Evolutionary conservation across 371 early-diverging fungal species (phyloP).

Genomic region (Smittium mucronatum): DNA sequence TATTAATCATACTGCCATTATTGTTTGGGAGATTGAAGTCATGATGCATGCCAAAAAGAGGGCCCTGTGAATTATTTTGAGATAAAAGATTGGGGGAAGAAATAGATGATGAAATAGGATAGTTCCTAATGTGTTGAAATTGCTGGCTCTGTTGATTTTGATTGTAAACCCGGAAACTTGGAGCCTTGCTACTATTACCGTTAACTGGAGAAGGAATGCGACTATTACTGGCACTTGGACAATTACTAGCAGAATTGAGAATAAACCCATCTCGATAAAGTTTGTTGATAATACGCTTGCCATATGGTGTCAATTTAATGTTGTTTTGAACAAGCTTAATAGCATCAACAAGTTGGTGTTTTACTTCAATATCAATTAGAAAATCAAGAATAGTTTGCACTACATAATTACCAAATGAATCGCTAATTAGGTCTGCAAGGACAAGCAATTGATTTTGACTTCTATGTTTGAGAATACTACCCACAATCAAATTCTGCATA

Average conservation of each 20-base stretch:
- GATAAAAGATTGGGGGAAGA: not conserved
- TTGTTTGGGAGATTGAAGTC: not conserved
- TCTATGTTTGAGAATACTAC: conserved; percentile 51
- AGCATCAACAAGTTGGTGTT: conserved; percentile 55
- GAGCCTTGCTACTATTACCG: not conserved
- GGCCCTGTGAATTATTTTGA: not conserved
- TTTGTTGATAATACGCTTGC: conserved; percentile 74
- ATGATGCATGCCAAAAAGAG: not conserved
- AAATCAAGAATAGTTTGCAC: conserved; percentile 82
- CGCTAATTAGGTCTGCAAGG: conserved; percentile 42
- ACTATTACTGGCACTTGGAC: conserved; percentile 6
- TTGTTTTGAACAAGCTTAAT: conserved; percentile 62
- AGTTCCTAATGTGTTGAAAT: not conserved
- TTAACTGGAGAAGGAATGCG: conserved; percentile 18
- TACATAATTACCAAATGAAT: conserved; percentile 84
- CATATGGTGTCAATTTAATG: conserved; percentile 76
- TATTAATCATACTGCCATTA: not conserved
- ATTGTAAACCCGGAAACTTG: not conserved
- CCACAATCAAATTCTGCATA: conserved; percentile 52
- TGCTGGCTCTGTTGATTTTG: not conserved
- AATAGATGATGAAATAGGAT: not conserved
- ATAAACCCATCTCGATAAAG: conserved; percentile 37
- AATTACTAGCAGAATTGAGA: conserved; percentile 25
- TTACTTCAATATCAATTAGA: conserved; percentile 57
- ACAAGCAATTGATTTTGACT: conserved; percentile 40